Percentiles rank a stretch among this genome's conserved stretches.
These are phyloP conservation scores for Tulasnella sp. DNA, from an alignment of 768 basidiomycete genomes.

Conservation along the genomic window DNA sequence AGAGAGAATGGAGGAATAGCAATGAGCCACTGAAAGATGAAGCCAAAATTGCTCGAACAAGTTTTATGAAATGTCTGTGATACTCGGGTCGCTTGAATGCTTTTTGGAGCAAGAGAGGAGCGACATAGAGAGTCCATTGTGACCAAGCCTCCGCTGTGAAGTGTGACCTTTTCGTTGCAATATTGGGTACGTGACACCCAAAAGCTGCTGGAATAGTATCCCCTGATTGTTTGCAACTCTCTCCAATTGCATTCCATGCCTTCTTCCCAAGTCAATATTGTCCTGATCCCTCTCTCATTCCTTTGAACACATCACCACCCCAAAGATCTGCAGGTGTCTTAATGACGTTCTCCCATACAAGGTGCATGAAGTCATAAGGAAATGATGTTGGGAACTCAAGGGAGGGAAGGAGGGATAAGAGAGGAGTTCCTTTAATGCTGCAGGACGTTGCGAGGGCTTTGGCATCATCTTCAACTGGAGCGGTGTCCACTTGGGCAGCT, in stretches of 20 bases:
- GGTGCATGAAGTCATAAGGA: conserved; percentile 42
- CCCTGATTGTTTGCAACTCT: conserved; percentile 24
- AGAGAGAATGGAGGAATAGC: no score
- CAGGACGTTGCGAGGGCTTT: conserved; percentile 22
- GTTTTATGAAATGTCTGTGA: background rate
- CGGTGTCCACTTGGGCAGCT: conserved; percentile 21
- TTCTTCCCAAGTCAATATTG: conserved; percentile 20
- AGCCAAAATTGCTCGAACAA: no score
- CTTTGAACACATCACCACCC: conserved; percentile 34
- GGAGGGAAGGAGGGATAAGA: conserved; percentile 22
- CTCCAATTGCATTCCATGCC: conserved; percentile 34
- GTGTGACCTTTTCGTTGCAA: background rate
- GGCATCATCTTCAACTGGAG: conserved; percentile 17
- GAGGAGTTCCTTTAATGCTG: conserved; percentile 29
- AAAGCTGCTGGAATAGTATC: conserved; percentile 29
- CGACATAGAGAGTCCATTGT: conserved; percentile 20
- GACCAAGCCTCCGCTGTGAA: conserved; percentile 20
- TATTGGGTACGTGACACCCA: conserved; percentile 16
- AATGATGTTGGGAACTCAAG: conserved; percentile 31
- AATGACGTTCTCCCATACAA: conserved; percentile 35
- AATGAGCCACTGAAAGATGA: no score
- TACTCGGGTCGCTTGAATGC: background rate
- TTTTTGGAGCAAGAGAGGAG: conserved; percentile 17
- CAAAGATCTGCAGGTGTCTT: conserved; percentile 31
- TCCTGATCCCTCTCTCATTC: conserved; percentile 19